Base-by-base conservation (phyloP, 306 rosid genomes). In the Myrica gale region DNA sequence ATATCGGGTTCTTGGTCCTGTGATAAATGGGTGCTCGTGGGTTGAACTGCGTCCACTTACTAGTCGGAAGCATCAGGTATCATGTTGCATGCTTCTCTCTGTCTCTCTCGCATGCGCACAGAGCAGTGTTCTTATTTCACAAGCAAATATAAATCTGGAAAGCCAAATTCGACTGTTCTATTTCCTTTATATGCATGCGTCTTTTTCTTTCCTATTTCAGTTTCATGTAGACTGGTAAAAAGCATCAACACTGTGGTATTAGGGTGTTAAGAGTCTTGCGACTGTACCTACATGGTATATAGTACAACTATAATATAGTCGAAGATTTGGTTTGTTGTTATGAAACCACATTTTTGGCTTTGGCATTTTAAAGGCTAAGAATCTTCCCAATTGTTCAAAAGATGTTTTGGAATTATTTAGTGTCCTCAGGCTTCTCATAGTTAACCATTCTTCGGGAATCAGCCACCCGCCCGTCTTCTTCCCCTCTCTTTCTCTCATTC, bases 21-120 rank as follows among this genome's bases (percentile, higher is more conserved):
- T 78, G 75, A 95, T 95, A 78, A 90, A 89, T 71, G 98, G 98
- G 75, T 95, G 98, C 88, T 90, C 98, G 1, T 95, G 98, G 98
- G 78, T 95, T 76, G 98, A 95, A 81, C 77, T 95, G 55, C 84
- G 87, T 48, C 98, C 97, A 41, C 89, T 84, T 61, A 95, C 98
- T 69, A 84, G 74, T 77, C 83, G 96, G 81, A 95, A 95, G 83
- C 97, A 95, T 81, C 98, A 95, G 97, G 98, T 92, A 84, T 76
- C 68, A 56, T 53, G 74, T 46, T 46, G 52, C 11, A 26, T 66
- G 45, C 75, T 23, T 23, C 75, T 61, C 74, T 69, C 63, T 73
- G 6, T 60, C 53, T 69, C 58, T 68, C n/a, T 47, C 12, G 1
- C 45, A 9, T 46, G 47, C 47, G 57, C 15, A 23, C 7, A 50